Evolutionary conservation across 2,329 filamentous ascomycete species (phyloP), one percentile per base, ranked within the genome.

Genomic region (Pseudophaeomoniella oleicola): DNA sequence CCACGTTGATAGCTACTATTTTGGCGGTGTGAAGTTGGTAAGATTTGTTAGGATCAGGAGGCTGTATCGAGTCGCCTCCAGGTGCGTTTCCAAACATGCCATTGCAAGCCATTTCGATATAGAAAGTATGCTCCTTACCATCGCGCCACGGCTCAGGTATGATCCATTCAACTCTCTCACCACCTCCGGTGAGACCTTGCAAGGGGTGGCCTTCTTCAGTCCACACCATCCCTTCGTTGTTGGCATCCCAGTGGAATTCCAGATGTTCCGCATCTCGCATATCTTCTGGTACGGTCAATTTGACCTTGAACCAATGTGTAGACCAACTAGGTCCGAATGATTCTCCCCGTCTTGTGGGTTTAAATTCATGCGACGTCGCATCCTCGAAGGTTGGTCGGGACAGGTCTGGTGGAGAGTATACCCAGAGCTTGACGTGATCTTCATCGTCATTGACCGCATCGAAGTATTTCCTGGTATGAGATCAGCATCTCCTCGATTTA

Each of bases 91-190:
- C 90, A 61, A 96, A 96, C 87, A 96, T 96, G 57, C 80, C 78
- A 57, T 98, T 98, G 62, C 90, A 96, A 14, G 90, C 90, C 83
- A 96, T 94, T 63, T 98, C 90, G 45, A 98, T 79, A 57, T 94
- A 98, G 50, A 98, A 82, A 13, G 71, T 75, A 56, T 96, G 87
- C 50, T 86, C 74, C 54, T 88, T 77, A 37, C 85, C 87, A 55
- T 94, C 83, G 42, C 82, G 73, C 62, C 82, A 94, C 12, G 67
- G 66, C 35, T 83, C 67, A 5, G 90, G 88, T 32, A 98, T 67
- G 41, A 94, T 75, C 87, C 88, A 98, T 59, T 96, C 86, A 12
- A 78, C 71, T 37, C 90, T 73, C 52, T 98, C 90, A 30, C 83
- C 84, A 38, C 81, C 80, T 13, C 90, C 90, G 1, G 87, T 94